Evolutionary conservation across 2,329 filamentous ascomycete species (phyloP), one percentile per base, ranked within the genome.

Genomic region (Rhinocladiella mackenziei): DNA sequence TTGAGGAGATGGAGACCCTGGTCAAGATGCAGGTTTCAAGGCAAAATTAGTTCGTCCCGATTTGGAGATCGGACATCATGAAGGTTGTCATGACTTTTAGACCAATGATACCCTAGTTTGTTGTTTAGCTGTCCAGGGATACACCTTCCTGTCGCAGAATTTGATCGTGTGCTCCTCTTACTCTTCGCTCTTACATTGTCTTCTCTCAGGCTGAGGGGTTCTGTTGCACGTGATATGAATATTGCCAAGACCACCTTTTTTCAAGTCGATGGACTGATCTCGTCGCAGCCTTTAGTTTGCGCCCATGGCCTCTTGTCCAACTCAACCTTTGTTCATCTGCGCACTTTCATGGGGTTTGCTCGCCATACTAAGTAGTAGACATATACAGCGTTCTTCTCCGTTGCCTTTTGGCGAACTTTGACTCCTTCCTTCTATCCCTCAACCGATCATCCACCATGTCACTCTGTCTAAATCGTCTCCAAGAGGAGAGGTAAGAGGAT

Each of bases 401-500:
- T n/a, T n/a, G n/a, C n/a, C n/a, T n/a, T n/a, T n/a, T n/a, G n/a
- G n/a, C n/a, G n/a, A n/a, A n/a, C n/a, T n/a, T n/a, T n/a, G n/a
- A n/a, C n/a, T n/a, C n/a, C 20, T 22, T 28, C 34, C 33, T 28
- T 28, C 13, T 28, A 14, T 32, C 19, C 30, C 22, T n/a, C 33
- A 22, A 9, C 19, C 30, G 18, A 32, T 25, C 15, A 17, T 15
- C 38, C 47, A 42, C 25, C 34, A 95, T 95, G 88, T 84, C 89
- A 58, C 78, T 97, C 39, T 95, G 89, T 64, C 80, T 85, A 62
- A 94, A 94, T 63, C 79, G 91, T 50, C 76, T 95, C 28, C 84
- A 88, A 55, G 89, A 94, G 68, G 89, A 95, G 73, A 76, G 88
- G 86, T 89, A 75, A 17, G 39, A 32, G 9, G 28, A 26, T 55